A percentile compares a stretch with the other conserved stretches of the same genome.
phyloP scores from a whole-genome alignment of 331 rosid species.

The Malus hybrid region DNA sequence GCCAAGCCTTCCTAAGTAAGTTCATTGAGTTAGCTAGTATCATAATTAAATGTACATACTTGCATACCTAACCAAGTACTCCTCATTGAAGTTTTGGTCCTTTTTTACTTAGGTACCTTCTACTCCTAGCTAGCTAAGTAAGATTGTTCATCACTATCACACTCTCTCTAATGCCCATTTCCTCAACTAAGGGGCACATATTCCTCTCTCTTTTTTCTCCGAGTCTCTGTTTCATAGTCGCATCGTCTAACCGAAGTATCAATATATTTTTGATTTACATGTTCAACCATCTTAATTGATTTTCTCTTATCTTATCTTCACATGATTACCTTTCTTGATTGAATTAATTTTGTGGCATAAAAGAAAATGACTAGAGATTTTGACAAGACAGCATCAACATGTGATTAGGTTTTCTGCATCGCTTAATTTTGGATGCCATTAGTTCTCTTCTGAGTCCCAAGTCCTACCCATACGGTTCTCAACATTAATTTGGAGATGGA shows the following conservation, averaged over 20 bases:
- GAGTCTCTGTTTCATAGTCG: too few relatives aligned
- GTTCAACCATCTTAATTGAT: too few relatives aligned
- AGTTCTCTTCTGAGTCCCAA: background rate
- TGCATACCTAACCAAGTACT: too few relatives aligned
- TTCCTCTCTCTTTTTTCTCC: background rate
- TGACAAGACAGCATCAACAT: background rate
- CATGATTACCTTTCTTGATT: too few relatives aligned
- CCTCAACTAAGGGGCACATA: background rate
- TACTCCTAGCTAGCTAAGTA: background rate
- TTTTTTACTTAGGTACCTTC: too few relatives aligned
- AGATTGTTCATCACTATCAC: background rate
- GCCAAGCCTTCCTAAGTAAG: background rate
- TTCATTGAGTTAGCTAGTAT: too few relatives aligned
- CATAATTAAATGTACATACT: too few relatives aligned
- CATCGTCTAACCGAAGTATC: background rate
- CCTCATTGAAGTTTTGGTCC: too few relatives aligned
- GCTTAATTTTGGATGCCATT: background rate
- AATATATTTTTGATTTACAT: fast-evolving
- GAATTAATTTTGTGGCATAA: background rate
- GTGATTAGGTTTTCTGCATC: background rate
- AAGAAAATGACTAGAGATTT: background rate
- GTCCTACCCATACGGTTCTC: background rate
- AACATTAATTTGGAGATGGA: too few relatives aligned
- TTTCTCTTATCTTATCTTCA: too few relatives aligned
- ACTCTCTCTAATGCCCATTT: background rate